These are phyloP conservation scores for Abelmoschus esculentus DNA, from an alignment of 345 rosid genomes.

Conservation along the genomic window DNA sequence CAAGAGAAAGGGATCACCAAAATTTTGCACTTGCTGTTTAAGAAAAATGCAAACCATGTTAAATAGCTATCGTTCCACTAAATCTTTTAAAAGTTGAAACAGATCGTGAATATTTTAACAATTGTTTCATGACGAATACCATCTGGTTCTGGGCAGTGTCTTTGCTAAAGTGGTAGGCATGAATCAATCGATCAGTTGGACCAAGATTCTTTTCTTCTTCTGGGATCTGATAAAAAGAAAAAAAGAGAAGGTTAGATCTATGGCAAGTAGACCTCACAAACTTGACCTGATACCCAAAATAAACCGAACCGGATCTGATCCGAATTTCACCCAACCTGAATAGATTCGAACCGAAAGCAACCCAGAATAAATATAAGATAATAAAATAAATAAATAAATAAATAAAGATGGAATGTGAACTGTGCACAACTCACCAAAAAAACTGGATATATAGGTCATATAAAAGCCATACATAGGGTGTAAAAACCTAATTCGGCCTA, in stretches of 20 bases:
- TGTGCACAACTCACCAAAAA: no score
- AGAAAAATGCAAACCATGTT: neutral
- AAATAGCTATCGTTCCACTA: neutral
- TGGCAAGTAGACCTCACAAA: no score
- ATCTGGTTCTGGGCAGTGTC: slow-evolving; percentile 74
- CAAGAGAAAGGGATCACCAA: slow-evolving; percentile 94
- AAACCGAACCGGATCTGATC: no score
- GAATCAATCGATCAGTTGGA: slow-evolving; percentile 77
- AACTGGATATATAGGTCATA: no score
- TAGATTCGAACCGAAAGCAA: no score
- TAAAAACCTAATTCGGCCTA: no score
- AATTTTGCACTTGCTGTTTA: slow-evolving; percentile 80
- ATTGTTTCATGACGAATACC: slow-evolving; percentile 26
- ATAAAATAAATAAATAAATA: no score
- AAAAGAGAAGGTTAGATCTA: neutral
- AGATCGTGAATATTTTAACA: neutral
- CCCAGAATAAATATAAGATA: no score
- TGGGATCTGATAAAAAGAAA: slow-evolving; percentile 47
- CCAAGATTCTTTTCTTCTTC: slow-evolving; percentile 87
- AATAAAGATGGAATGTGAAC: no score
- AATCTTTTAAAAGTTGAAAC: neutral
- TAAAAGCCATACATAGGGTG: no score
- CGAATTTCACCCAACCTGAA: no score
- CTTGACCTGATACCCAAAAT: no score
- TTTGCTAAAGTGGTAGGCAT: slow-evolving; percentile 81